phyloP scores from a whole-genome alignment of 2,329 filamentous ascomycete genomes.

The Colletotrichum theobromicola region DNA sequence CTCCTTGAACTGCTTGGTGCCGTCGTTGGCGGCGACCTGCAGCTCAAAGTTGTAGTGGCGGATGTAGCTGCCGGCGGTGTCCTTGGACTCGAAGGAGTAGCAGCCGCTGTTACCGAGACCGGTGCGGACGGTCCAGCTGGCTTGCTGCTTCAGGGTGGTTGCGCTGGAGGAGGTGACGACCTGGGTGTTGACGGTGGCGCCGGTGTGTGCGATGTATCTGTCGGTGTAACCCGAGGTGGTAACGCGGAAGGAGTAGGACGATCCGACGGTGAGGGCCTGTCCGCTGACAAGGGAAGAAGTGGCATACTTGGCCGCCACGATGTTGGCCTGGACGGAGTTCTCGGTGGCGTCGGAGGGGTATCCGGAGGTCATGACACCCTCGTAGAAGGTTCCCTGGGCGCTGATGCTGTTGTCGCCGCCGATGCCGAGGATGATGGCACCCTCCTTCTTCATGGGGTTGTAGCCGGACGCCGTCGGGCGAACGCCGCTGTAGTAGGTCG shows the following conservation, averaged over 20 bases:
- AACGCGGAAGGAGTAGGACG: constrained; percentile 56
- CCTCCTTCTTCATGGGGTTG: constrained; percentile 69
- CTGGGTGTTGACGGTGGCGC: constrained; percentile 57
- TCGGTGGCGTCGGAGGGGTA: constrained; percentile 67
- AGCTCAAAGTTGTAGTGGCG: constrained; percentile 61
- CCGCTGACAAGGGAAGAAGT: constrained; percentile 52
- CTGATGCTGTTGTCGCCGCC: constrained; percentile 69
- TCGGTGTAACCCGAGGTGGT: constrained; percentile 60
- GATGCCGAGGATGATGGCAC: constrained; percentile 71
- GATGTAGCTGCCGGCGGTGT: constrained; percentile 63
- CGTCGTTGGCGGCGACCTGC: constrained; percentile 54
- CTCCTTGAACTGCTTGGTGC: constrained; percentile 60
- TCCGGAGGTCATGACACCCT: constrained; percentile 67
- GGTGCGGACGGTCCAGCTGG: constrained; percentile 58
- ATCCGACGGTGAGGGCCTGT: constrained; percentile 48
- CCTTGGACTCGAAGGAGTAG: constrained; percentile 65
- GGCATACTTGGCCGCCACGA: constrained; percentile 64
- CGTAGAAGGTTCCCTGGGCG: constrained; percentile 68
- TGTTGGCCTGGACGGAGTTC: constrained; percentile 62
- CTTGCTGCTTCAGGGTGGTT: constrained; percentile 53
- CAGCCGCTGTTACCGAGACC: constrained; percentile 63
- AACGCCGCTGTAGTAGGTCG: constrained; percentile 63
- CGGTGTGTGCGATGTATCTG: constrained; percentile 60
- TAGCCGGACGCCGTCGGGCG: constrained; percentile 60
- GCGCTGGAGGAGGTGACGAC: constrained; percentile 56